Conservation (phyloP, 169 alveolate species). For the Sarcocystis neurona region DNA sequence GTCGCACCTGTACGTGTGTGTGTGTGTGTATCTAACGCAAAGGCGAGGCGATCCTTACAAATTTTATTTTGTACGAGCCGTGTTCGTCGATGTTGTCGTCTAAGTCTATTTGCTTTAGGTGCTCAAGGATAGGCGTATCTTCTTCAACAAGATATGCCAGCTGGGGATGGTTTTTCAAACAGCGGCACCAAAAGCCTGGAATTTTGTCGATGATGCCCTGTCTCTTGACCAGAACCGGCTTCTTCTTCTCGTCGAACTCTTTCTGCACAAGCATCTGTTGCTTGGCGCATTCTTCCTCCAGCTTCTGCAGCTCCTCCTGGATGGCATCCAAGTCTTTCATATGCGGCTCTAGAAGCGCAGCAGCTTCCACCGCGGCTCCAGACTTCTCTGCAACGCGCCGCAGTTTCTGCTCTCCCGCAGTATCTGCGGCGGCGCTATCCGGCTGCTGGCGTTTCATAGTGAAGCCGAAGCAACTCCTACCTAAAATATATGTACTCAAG, state of each 20-base stretch:
- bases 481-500: no score
- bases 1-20: no score
- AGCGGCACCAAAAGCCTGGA: constrained; percentile 88
- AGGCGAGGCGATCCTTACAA: constrained; percentile 34
- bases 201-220: constrained; percentile 81
- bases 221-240: constrained; percentile 83
- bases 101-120: constrained; percentile 77
- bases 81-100: constrained; percentile 87
- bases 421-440: not conserved
- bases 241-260: constrained; percentile 85
- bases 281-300: constrained; percentile 88
- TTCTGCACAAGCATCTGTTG: constrained; percentile 87
- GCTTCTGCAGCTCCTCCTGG: constrained; percentile 76
- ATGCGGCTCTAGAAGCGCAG: constrained; percentile 35
- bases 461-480: no score
- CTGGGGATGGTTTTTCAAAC: constrained; percentile 85
- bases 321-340: constrained; percentile 60
- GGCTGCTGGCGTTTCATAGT: constrained; percentile 15
- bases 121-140: constrained; percentile 82
- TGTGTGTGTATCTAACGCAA: not conserved
- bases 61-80: constrained; percentile 86
- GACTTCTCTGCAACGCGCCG: constrained; percentile 14
- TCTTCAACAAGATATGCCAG: constrained; percentile 83
- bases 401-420: not conserved
- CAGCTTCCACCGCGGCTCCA: constrained; percentile 5